Percentiles rank a stretch among this genome's conserved stretches.
Conservation (phyloP, 2,329 filamentous ascomycete genomes). For the Colletotrichum liriopes region DNA sequence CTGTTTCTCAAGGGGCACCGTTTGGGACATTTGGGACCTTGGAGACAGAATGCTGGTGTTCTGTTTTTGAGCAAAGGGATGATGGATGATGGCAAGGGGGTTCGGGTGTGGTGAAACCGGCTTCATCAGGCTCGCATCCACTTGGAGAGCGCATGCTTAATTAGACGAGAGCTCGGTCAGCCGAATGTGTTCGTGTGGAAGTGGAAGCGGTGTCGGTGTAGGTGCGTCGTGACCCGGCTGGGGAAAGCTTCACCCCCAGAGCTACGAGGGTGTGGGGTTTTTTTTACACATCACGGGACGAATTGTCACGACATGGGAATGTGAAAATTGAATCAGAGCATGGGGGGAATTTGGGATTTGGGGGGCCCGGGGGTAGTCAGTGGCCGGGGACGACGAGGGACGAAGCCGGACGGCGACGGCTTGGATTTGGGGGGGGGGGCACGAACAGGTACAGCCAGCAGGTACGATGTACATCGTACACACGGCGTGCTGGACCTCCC, state of each 20-base stretch:
- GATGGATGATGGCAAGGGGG: conserved; percentile 2
- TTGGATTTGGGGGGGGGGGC: neutral
- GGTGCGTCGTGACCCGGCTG: conserved; percentile 4
- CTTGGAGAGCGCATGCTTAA: conserved; percentile 6
- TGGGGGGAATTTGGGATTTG: conserved; percentile 18
- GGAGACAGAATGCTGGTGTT: neutral
- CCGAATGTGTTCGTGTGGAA: neutral
- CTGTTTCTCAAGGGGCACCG: conserved; percentile 1
- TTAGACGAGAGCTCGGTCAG: conserved; percentile 7
- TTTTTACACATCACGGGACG: conserved; percentile 32
- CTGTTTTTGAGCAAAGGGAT: neutral
- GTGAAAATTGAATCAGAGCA: conserved; percentile 6
- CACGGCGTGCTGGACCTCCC: too few species aligned
- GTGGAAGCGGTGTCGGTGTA: conserved; percentile 8
- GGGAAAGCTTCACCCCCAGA: conserved; percentile 23
- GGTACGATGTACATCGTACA: neutral
- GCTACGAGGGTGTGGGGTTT: neutral
- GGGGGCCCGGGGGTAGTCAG: conserved; percentile 18
- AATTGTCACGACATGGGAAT: conserved; percentile 38
- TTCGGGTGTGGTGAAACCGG: conserved; percentile 20
- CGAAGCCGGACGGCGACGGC: conserved; percentile 36
- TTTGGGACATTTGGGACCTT: neutral
- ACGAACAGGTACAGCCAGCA: conserved; percentile 4
- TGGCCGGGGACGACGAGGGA: conserved; percentile 34
- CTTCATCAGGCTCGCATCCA: conserved; percentile 12